Evolutionary conservation across 2,329 filamentous ascomycete species (phyloP).

Genomic region (Neopestalotiopsis sp.): DNA sequence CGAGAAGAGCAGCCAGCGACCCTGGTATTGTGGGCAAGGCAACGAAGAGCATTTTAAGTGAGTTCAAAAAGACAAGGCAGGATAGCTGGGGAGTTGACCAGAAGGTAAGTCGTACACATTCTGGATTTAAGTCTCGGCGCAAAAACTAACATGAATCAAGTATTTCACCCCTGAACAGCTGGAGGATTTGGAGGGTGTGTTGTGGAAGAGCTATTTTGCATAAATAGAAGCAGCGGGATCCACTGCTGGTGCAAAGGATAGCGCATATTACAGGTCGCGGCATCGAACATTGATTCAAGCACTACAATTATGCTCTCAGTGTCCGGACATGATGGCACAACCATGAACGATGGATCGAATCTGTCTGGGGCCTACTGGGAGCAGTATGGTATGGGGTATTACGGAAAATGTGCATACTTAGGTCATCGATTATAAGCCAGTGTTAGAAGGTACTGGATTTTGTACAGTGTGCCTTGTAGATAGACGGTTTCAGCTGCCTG

Average conservation of each 20-base stretch:
- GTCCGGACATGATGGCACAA: neutral
- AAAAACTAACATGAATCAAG: conserved; percentile 46
- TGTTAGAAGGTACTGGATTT: neutral
- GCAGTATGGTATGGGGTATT: neutral
- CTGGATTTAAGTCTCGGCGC: neutral
- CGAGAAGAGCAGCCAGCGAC: conserved; percentile 84
- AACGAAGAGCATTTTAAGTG: conserved; percentile 90
- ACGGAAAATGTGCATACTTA: too few relatives aligned
- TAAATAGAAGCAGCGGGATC: conserved; percentile 43
- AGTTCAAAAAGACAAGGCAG: conserved; percentile 99
- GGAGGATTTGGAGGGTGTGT: conserved; percentile 91
- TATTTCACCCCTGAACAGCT: conserved; percentile 91
- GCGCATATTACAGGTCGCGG: neutral
- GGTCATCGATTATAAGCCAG: neutral
- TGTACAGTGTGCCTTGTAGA: neutral
- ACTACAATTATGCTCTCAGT: neutral
- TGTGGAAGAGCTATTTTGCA: conserved; percentile 99
- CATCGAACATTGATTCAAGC: neutral
- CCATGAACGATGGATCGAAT: neutral
- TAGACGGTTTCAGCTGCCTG: neutral
- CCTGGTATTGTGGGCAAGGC: conserved; percentile 93
- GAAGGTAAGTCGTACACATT: conserved; percentile 70
- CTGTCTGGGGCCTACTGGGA: neutral
- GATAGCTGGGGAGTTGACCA: conserved; percentile 98
- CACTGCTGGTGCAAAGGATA: neutral